Base-by-base conservation (phyloP, 805 yeast species). In the Clavispora vitiphila region DNA sequence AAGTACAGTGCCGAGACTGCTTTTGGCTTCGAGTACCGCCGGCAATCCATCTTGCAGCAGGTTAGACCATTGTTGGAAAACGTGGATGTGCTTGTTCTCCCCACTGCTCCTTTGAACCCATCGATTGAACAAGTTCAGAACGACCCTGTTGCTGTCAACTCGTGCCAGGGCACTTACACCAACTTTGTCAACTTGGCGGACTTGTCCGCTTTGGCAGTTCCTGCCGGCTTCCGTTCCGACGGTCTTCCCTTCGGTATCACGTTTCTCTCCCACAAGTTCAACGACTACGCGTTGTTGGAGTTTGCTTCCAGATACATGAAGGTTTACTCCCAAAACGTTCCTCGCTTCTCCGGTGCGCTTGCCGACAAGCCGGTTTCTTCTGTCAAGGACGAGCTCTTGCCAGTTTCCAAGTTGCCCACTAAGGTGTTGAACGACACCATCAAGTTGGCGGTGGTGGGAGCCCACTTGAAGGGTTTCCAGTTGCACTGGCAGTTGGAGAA, bases 131-230 rank as follows among this genome's bases (percentile, higher is more conserved):
- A 84, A 44, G 78, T 91, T 20, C 78, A 70, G 46, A 65, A 71
- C 7, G 96, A 90, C 59, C 98, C 98, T 4, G 71, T 93, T 23
- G 62, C 71, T 35, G 78, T 89, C 54, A 91, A 91, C 71, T 86
- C 97, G 5, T 73, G 74, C 57, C 99, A 93, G 68, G 99, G 99
- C 24, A 89, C 96, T n/a, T 91, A 96, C 83, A 91, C 98, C 23
- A 91, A 91, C 67, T 93, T 93, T 61, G 96, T 87, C 54, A 91
- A 93, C 62, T 75, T 91, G 60, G 96, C 96, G 3, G 98, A 91
- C 58, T 65, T 90, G 70, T 83, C 95, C 27, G 98, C 96, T 1
- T 71, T 91, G 54, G 88, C 98, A 0, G 74, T 91, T 41, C 98
- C 99, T 20, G 85, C 83, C 19, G 96, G 96, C 2, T 91, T 88